A percentile compares a stretch with the other conserved stretches of the same genome.
Evolutionary conservation across 805 yeast species (phyloP).

Genomic region (Candida berthetii): DNA sequence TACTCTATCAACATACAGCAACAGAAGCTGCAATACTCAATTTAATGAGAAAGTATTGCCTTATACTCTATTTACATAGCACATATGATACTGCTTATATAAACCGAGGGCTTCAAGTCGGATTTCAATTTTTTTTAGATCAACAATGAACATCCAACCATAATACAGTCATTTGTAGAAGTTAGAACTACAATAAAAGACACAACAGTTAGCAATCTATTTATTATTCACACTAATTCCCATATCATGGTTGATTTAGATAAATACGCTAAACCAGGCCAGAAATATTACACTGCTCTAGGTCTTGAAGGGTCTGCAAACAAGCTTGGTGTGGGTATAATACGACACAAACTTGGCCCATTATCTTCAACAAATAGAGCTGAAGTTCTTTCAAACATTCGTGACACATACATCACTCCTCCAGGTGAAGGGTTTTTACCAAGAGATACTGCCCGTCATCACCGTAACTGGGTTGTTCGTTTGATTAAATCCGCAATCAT

Average conservation of each 20-base stretch:
- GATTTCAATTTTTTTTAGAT: background rate
- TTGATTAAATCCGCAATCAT: slow-evolving; percentile 58
- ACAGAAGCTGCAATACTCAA: too few relatives aligned
- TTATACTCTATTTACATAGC: too few relatives aligned
- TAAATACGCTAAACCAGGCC: slow-evolving; percentile 32
- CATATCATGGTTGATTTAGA: slow-evolving; percentile 40
- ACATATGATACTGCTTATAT: too few relatives aligned
- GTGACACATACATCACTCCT: slow-evolving; percentile 94
- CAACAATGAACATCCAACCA: too few relatives aligned
- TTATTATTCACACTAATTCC: background rate
- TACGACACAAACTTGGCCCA: slow-evolving; percentile 65
- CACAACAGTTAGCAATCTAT: background rate
- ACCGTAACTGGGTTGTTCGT: slow-evolving; percentile 88
- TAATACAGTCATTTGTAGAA: too few relatives aligned
- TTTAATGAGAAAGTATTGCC: too few relatives aligned
- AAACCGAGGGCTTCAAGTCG: background rate
- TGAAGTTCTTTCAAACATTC: slow-evolving; percentile 74
- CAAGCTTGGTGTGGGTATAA: slow-evolving; percentile 90
- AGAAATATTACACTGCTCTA: slow-evolving; percentile 57
- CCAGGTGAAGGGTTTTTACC: slow-evolving; percentile 99
- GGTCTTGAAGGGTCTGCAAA: slow-evolving; percentile 98
- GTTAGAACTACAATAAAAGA: too few relatives aligned
- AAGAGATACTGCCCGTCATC: slow-evolving; percentile 94
- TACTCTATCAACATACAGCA: too few relatives aligned
- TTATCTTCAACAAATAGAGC: slow-evolving; percentile 56